phyloP scores from a whole-genome alignment of 768 basidiomycete genomes.

The Leccinellum albellum region DNA sequence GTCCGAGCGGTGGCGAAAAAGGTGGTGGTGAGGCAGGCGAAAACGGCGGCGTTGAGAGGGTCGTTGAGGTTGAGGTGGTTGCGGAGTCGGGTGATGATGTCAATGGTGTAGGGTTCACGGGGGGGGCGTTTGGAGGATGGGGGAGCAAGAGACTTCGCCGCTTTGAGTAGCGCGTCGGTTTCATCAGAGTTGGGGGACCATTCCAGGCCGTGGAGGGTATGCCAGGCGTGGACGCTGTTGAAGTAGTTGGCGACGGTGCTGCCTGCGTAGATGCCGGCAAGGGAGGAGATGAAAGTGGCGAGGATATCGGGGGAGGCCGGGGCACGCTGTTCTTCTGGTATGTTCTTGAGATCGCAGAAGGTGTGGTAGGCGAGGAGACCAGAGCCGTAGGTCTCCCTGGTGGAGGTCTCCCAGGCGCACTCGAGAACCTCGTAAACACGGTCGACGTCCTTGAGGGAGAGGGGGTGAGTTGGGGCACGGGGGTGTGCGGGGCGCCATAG shows the following conservation, averaged over 20 bases:
- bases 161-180: background rate
- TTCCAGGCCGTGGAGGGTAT: background rate
- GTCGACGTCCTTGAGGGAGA: too few species aligned
- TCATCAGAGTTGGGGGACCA: background rate
- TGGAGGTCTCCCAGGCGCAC: background rate
- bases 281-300: background rate
- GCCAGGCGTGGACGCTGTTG: background rate
- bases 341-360: background rate
- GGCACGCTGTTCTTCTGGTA: background rate
- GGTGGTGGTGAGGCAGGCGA: background rate
- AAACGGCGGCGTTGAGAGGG: background rate
- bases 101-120: background rate
- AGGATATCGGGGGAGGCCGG: background rate
- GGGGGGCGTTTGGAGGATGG: background rate
- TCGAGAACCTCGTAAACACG: background rate
- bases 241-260: background rate
- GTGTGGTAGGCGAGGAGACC: background rate
- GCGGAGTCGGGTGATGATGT: background rate
- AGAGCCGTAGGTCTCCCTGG: background rate
- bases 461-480: too few species aligned
- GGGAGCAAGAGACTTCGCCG: background rate
- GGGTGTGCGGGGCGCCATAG: too few species aligned
- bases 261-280: background rate
- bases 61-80: background rate
- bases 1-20: background rate